A percentile compares a stretch with the other conserved stretches of the same genome.
These are phyloP conservation scores for Vickermania spadyakhi DNA, from an alignment of 208 protist species.

Conservation along the genomic window DNA sequence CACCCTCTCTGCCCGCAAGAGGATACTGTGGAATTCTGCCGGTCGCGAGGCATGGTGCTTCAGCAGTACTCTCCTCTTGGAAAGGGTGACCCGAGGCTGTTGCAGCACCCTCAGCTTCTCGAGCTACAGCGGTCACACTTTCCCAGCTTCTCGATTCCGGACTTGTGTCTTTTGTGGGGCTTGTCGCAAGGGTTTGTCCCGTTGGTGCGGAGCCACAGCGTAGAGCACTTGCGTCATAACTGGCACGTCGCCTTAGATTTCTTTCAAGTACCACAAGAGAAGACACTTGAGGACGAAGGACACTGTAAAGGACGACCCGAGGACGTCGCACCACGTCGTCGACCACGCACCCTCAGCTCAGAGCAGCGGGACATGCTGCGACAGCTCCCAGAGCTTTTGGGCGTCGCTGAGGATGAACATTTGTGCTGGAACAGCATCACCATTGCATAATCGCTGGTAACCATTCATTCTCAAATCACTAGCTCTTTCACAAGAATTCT, in stretches of 20 bases:
- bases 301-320: not conserved
- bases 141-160: conserved; percentile 21
- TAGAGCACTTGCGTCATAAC: conserved; percentile 35
- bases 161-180: conserved; percentile 71
- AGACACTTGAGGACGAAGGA: not conserved
- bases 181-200: conserved; percentile 56
- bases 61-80: conserved; percentile 83
- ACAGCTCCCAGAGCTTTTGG: conserved; percentile 30
- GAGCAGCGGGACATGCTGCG: conserved; percentile 26
- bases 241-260: conserved; percentile 22
- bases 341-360: conserved; percentile 18
- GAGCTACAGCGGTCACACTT: conserved; percentile 31
- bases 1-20: conserved; percentile 70
- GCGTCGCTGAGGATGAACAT: conserved; percentile 33
- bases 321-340: not conserved
- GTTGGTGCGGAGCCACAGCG: conserved; percentile 41
- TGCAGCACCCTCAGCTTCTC: conserved; percentile 38
- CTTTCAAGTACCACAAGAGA: conserved; percentile 9
- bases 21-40: conserved; percentile 45
- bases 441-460: no score
- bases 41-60: conserved; percentile 35
- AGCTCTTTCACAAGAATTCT: no score
- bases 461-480: no score
- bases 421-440: conserved; percentile 57
- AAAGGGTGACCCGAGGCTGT: conserved; percentile 29